phyloP scores from a whole-genome alignment of 495 filamentous ascomycete species.

The Pyrenopolyporus hunteri region DNA sequence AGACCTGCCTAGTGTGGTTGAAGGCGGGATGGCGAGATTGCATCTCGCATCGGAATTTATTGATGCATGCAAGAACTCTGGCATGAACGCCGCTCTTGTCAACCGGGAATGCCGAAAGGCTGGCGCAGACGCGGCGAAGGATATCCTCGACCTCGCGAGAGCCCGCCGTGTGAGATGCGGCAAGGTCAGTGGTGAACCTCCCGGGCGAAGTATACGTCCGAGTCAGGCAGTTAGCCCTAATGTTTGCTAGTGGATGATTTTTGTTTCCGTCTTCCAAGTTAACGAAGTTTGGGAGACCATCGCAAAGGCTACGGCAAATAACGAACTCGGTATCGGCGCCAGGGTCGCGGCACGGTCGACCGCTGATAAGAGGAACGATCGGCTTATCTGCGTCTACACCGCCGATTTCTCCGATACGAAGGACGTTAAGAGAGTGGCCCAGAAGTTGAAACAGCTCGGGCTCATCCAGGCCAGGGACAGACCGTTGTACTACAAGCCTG shows the following conservation, averaged over 20 bases:
- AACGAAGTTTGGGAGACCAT: constrained; percentile 68
- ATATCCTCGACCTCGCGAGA: constrained; percentile 63
- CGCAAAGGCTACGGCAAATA: constrained; percentile 64
- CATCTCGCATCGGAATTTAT: constrained; percentile 44
- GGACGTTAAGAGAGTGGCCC: constrained; percentile 71
- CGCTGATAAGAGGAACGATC: constrained; percentile 43
- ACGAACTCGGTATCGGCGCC: constrained; percentile 68
- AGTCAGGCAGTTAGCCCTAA: constrained; percentile 12
- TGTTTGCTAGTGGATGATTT: constrained; percentile 76
- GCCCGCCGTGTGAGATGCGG: constrained; percentile 63
- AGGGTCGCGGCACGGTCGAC: constrained; percentile 66
- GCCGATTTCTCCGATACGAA: constrained; percentile 68
- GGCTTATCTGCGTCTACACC: constrained; percentile 80
- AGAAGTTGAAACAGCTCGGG: constrained; percentile 62
- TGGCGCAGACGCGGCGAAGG: constrained; percentile 55
- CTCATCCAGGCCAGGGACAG: constrained; percentile 56
- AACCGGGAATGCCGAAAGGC: constrained; percentile 58
- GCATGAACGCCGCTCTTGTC: constrained; percentile 45
- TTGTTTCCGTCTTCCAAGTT: constrained; percentile 60
- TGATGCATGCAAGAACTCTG: constrained; percentile 29
- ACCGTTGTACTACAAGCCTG: constrained; percentile 78
- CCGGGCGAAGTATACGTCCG: background rate
- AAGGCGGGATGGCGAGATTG: constrained; percentile 47
- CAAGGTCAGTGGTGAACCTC: constrained; percentile 52
- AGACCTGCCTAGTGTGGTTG: constrained; percentile 32